Evolutionary conservation across 78 protist species (phyloP).

Genomic region (Dictyostelium firmibasis): DNA sequence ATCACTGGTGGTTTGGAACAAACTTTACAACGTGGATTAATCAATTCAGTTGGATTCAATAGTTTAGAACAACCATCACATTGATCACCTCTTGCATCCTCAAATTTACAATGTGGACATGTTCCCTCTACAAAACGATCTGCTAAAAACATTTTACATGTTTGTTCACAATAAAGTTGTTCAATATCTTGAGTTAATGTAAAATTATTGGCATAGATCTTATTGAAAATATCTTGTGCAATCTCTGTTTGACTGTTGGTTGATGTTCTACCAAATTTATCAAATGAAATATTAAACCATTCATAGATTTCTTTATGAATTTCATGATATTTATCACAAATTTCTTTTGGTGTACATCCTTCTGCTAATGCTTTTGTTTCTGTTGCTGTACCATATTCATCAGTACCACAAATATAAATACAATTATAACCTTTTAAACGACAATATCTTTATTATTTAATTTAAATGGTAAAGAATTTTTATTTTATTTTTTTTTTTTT

Average conservation of each 20-base stretch:
- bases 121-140: conserved; percentile 93
- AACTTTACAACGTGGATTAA: conserved; percentile 71
- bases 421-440: conserved; percentile 86
- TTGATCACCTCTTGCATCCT: conserved; percentile 95
- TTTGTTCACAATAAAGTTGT: conserved; percentile 79
- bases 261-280: conserved; percentile 92
- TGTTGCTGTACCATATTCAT: conserved; percentile 95
- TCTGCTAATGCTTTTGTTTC: conserved; percentile 90
- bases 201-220: conserved; percentile 47
- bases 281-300: conserved; percentile 94
- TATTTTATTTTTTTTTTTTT: not conserved
- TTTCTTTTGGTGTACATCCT: conserved; percentile 84
- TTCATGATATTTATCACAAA: conserved; percentile 90
- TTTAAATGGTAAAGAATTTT: too few species aligned
- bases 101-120: conserved; percentile 89
- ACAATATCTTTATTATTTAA: conserved; percentile 63
- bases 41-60: conserved; percentile 85
- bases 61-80: conserved; percentile 91
- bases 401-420: conserved; percentile 94
- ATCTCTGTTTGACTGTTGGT: conserved; percentile 88
- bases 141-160: conserved; percentile 85
- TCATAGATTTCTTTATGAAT: conserved; percentile 85
- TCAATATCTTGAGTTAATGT: conserved; percentile 27
- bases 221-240: conserved; percentile 89
- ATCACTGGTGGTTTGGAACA: conserved; percentile 69